Base-by-base conservation (phyloP, 768 basidiomycete genomes). In the Podaxis sp. region DNA sequence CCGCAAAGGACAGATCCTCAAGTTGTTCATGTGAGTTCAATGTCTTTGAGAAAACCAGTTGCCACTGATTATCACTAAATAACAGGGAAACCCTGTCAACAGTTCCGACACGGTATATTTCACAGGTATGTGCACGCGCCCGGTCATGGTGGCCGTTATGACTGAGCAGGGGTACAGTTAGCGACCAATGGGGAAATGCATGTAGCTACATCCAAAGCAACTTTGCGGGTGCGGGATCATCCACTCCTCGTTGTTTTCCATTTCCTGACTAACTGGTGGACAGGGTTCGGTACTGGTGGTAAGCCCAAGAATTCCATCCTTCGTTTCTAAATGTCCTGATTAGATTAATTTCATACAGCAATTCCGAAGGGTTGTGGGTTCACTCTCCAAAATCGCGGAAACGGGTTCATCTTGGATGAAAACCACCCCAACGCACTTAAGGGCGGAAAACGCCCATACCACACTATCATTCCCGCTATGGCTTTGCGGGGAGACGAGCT, bases 51-150 rank as follows among this genome's bases (percentile, higher is more conserved):
- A 18, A 23, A 40, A 32, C 16, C 42, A 44, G 16, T 32, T 42
- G 32, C 32, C 23, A 47, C 55, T 48, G 18, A 27, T 59, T 67
- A 55, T 66, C 27, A 64, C 23, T n/a, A 55, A 42, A 32, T 50
- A 13, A 7, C 63, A 93, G 86, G 95, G 95, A 4, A 85, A 86
- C 62, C 95, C 94, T 1, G 78, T 87, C 27, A 84, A 89, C 63
- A 91, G 91, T 1, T 91, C 92, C 0, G 96, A 99, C 71, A 98
- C 96, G 0, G 93, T 97, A 13, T 97, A 98, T 70, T 95, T 98
- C 69, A 86, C 94, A 5, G 90, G 90, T 84, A 72, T 64, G 71
- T 18, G 48, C 18, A 28, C 32, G 47, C 59, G 25, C 32, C 42
- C 6, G 42, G 42, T 16, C 42, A n/a, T 9, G 14, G 5, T 1